These are phyloP conservation scores for Glycine soja DNA, from an alignment of 306 rosid species.

Conservation along the genomic window DNA sequence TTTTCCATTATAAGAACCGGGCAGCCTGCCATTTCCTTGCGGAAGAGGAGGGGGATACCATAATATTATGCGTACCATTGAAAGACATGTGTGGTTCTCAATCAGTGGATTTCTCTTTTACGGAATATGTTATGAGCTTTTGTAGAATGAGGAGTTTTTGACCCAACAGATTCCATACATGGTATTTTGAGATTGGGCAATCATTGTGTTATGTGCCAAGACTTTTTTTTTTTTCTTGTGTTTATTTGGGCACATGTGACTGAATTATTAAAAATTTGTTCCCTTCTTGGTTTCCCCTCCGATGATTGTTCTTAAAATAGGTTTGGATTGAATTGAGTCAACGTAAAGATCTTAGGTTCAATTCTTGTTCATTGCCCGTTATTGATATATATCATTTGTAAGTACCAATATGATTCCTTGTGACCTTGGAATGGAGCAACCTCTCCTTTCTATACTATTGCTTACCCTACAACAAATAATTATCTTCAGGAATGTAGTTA, in stretches of 20 bases:
- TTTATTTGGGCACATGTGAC: neutral
- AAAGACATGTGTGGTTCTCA: neutral
- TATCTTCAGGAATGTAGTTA: no score
- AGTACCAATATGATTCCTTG: no score
- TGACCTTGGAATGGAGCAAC: no score
- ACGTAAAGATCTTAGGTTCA: no score
- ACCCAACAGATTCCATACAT: neutral
- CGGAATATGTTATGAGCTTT: constrained; percentile 24
- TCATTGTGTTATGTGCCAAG: neutral
- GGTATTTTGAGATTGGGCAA: neutral
- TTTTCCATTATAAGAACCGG: constrained; percentile 18
- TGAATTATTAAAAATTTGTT: constrained; percentile 10
- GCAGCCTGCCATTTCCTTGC: constrained; percentile 10
- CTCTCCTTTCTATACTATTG: no score
- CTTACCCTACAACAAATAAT: no score
- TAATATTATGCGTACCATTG: constrained; percentile 26
- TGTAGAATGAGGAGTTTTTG: constrained; percentile 12
- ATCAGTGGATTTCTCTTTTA: constrained; percentile 14
- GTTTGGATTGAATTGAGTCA: neutral
- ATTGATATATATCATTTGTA: no score
- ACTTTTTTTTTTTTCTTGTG: neutral
- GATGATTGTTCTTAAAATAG: neutral
- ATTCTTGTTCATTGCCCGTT: no score
- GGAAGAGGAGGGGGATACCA: neutral
- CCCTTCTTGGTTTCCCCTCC: neutral